A percentile compares a stretch with the other conserved stretches of the same genome.
These are phyloP conservation scores for Aurantiochytrium sp. DNA, from an alignment of 108 stramenopile species.

Conservation along the genomic window DNA sequence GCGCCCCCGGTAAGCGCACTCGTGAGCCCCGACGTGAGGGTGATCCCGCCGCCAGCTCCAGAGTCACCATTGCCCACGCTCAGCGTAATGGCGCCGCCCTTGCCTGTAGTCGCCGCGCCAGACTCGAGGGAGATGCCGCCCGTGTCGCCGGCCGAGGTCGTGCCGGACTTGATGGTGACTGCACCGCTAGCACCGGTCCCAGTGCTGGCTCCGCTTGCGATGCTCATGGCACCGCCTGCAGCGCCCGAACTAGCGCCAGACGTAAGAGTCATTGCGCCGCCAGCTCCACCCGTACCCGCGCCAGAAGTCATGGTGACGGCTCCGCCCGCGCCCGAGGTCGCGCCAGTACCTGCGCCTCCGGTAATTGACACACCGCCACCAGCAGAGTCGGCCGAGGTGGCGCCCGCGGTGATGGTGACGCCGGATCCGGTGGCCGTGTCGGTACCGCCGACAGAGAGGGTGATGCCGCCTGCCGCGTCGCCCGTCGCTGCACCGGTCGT, in stretches of 20 bases:
- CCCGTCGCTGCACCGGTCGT: neutral
- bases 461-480: neutral
- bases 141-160: neutral
- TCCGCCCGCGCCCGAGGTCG: neutral
- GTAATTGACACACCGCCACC: neutral
- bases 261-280: neutral
- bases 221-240: too few relatives aligned
- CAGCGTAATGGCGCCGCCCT: slow-evolving; percentile 36
- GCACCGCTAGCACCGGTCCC: neutral
- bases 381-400: neutral
- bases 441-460: neutral
- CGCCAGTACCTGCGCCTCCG: neutral
- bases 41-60: slow-evolving; percentile 43
- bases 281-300: neutral
- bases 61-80: slow-evolving; percentile 43
- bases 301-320: neutral
- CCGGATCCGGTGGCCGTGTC: neutral
- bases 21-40: slow-evolving; percentile 38
- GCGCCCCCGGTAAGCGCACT: slow-evolving; percentile 21
- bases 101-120: slow-evolving; percentile 19
- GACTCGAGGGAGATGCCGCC: slow-evolving; percentile 31
- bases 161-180: neutral
- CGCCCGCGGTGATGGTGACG: neutral
- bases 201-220: too few relatives aligned
- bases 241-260: too few relatives aligned